Evolutionary conservation across 2,329 filamentous ascomycete genomes (phyloP), one percentile per base, ranked within the genome.

Genomic region (Cytospora paraplurivora): DNA sequence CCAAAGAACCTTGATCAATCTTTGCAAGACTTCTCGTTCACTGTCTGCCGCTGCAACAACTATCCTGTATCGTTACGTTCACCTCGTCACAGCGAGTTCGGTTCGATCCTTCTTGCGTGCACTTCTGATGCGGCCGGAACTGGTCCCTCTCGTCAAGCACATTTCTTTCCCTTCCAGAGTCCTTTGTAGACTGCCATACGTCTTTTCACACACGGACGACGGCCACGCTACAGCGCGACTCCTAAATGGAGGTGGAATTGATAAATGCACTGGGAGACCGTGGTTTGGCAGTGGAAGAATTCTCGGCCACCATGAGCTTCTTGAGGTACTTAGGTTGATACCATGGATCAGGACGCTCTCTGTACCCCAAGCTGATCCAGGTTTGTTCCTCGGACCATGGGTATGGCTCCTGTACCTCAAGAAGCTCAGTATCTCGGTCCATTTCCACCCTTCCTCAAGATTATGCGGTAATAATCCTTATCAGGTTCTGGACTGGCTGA

Each of bases 61-160:
- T n/a, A 60, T 54, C 15, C 58, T 60, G 21, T 60, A 60, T 15
- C 32, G 21, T 7, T 60, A 50, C 35, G 50, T 35, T 11, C 58
- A 60, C 27, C 37, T 60, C 6, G 27, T 4, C 7, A 35, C 49
- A 3, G 6, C n/a, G 4, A 35, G 15, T n/a, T 60, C 58, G 7
- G n/a, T 54, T 27, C 17, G 21, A 27, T 34, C 3, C 27, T 60
- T 60, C 37, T 12, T 60, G 27, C 19, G n/a, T 33, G 19, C 58
- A 27, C 27, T 60, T 7, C 32, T 8, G 11, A 13, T 19, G n/a
- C 58, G 53, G 17, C 37, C 37, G 15, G 4, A 1, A 13, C 33
- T 60, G 5, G 8, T 33, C 4, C 1, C 11, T 4, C 51, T 60
- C 2, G 58, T 60, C 37, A 60, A 60, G 17, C 58, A 60, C 19